These are phyloP conservation scores for Penicillium fuscoglaucum DNA, from an alignment of 2,329 filamentous ascomycete genomes.

Conservation along the genomic window DNA sequence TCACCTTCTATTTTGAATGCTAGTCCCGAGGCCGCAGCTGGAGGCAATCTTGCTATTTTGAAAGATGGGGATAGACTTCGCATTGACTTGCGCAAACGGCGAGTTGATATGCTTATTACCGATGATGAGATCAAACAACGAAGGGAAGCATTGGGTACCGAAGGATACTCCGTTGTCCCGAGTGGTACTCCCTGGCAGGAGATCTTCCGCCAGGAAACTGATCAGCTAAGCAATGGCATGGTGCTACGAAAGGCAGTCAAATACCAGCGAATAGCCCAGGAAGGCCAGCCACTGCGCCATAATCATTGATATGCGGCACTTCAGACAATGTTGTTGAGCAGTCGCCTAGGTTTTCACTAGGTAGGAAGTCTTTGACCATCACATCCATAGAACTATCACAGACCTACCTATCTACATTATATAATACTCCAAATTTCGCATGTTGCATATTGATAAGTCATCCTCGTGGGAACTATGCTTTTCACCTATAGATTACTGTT, in stretches of 20 bases:
- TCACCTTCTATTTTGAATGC: conserved; percentile 59
- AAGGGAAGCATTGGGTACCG: conserved; percentile 1
- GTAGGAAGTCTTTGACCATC: not conserved
- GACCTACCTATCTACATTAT: not conserved
- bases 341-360: not conserved
- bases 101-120: conserved; percentile 49
- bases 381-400: not conserved
- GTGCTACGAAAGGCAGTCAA: conserved; percentile 48
- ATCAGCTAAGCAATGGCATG: conserved; percentile 51
- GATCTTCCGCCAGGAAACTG: conserved; percentile 50
- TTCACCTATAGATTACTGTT: not conserved
- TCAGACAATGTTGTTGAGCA: not conserved
- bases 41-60: conserved; percentile 55
- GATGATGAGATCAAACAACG: conserved; percentile 43
- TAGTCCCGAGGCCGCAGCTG: conserved; percentile 56
- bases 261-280: conserved; percentile 51
- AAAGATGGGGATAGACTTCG: conserved; percentile 52
- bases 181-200: conserved; percentile 52
- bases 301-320: conserved; percentile 40
- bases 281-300: conserved; percentile 43
- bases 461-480: not conserved
- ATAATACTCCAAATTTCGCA: not conserved
- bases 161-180: conserved; percentile 2
- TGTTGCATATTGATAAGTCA: not conserved
- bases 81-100: conserved; percentile 52